Evolutionary conservation across 2,329 filamentous ascomycete genomes (phyloP).

Genomic region (Fusarium mundagurra): DNA sequence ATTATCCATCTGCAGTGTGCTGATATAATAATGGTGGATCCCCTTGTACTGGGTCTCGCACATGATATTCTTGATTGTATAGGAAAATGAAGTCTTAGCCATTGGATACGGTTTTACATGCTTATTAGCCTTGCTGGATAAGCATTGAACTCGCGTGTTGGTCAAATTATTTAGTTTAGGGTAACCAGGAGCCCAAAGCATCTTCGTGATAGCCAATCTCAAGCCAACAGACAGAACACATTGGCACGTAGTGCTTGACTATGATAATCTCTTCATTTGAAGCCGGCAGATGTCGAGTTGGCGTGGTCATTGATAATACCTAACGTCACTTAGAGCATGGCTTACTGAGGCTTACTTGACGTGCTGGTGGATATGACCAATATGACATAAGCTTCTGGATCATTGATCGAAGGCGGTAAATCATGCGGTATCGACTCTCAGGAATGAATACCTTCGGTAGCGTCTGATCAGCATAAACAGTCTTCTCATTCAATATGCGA

Average conservation of each 20-base stretch:
- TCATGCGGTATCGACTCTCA: neutral
- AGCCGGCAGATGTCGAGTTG: neutral
- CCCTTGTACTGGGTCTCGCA: neutral
- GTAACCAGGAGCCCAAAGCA: neutral
- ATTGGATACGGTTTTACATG: neutral
- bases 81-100: neutral
- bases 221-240: neutral
- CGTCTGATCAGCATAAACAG: neutral
- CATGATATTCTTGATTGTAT: neutral
- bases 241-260: neutral
- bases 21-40: neutral
- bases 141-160: neutral
- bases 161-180: neutral
- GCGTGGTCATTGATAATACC: neutral
- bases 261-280: neutral
- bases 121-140: neutral
- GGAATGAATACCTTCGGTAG: no score
- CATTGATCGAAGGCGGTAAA: neutral
- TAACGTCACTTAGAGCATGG: neutral
- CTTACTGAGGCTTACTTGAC: constrained; percentile 28
- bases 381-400: constrained; percentile 2
- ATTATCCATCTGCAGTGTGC: neutral
- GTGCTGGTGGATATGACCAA: neutral
- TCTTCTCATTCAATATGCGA: neutral
- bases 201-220: neutral